phyloP scores from a whole-genome alignment of 2,329 filamentous ascomycete species.

The Periconia digitata region DNA sequence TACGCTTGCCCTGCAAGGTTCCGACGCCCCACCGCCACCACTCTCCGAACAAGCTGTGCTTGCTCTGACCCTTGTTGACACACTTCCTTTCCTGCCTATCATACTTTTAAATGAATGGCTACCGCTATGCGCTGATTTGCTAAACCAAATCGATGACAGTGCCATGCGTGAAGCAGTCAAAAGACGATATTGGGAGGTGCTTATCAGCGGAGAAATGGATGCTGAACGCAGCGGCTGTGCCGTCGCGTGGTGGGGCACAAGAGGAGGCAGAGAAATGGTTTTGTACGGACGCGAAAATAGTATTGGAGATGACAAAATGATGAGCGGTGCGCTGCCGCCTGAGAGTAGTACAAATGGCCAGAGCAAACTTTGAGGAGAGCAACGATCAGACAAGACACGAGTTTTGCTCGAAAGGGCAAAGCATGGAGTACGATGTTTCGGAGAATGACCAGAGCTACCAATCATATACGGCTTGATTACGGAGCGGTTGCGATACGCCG shows the following conservation, averaged over 20 bases:
- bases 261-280: constrained; percentile 61
- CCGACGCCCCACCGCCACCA: constrained; percentile 36
- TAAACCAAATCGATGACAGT: constrained; percentile 65
- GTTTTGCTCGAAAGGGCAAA: background rate
- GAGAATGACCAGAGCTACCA: too few species aligned
- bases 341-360: constrained; percentile 26
- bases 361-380: constrained; percentile 48
- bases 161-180: constrained; percentile 66
- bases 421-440: too few species aligned
- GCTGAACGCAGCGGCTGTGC: constrained; percentile 77
- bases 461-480: too few species aligned
- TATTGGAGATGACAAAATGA: constrained; percentile 44
- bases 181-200: constrained; percentile 74
- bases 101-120: constrained; percentile 79
- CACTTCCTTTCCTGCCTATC: constrained; percentile 72
- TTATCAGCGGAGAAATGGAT: constrained; percentile 84
- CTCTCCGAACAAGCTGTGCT: constrained; percentile 80
- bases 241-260: constrained; percentile 82
- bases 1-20: constrained; percentile 39
- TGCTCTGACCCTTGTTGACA: constrained; percentile 75
- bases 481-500: too few species aligned
- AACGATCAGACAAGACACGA: background rate
- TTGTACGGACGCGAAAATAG: constrained; percentile 59
- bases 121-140: constrained; percentile 66
- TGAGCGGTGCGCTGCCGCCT: constrained; percentile 57